phyloP scores from a whole-genome alignment of 768 basidiomycete species.

The Vararia minispora region DNA sequence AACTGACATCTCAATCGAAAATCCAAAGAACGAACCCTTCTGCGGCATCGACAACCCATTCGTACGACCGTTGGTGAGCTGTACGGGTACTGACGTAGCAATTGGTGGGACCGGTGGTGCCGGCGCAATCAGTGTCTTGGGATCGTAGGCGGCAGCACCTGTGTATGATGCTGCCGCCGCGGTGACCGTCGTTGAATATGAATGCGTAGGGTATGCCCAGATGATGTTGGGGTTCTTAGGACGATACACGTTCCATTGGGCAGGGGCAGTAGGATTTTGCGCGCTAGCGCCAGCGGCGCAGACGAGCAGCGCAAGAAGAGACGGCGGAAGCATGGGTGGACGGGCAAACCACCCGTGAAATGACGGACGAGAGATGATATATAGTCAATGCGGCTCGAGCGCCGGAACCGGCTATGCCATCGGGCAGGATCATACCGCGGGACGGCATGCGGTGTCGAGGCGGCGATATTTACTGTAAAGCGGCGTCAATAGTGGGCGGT shows the following conservation, averaged over 20 bases:
- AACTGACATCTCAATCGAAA: constrained; percentile 70
- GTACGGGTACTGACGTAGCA: constrained; percentile 31
- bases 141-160: constrained; percentile 40
- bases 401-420: too few species aligned
- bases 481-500: too few species aligned
- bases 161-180: constrained; percentile 32
- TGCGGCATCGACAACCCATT: constrained; percentile 29
- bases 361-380: too few species aligned
- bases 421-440: too few species aligned
- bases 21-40: constrained; percentile 56
- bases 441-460: too few species aligned
- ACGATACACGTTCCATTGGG: constrained; percentile 10
- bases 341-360: too few species aligned
- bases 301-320: too few species aligned
- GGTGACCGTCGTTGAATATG: constrained; percentile 16
- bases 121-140: constrained; percentile 37
- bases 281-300: too few species aligned
- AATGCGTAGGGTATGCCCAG: constrained; percentile 2
- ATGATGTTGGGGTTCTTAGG: constrained; percentile 12
- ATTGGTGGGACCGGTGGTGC: constrained; percentile 34
- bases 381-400: too few species aligned
- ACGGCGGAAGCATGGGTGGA: too few species aligned
- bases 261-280: too few species aligned
- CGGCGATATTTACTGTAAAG: too few species aligned
- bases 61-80: constrained; percentile 23